Conservation (phyloP, 306 rosid species). For the Urtica urens region DNA sequence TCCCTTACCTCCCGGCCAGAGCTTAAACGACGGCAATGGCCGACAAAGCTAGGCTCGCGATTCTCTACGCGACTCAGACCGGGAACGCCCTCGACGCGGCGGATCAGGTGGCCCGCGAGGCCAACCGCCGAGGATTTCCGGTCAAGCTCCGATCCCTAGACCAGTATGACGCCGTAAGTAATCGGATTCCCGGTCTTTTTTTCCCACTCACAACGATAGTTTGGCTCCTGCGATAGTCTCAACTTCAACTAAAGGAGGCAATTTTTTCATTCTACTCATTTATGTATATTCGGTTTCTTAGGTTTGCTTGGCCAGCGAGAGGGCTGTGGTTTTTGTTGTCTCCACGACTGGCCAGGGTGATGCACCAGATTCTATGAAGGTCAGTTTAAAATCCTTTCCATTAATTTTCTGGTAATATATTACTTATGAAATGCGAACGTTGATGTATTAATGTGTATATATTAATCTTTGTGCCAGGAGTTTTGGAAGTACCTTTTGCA, state of each 20-base stretch:
- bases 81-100: conserved; percentile 89
- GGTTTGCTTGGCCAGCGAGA: conserved; percentile 50
- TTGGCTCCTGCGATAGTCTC: conserved; percentile 6
- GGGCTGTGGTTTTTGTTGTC: conserved; percentile 67
- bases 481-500: conserved; percentile 86
- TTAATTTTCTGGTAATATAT: neutral
- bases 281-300: too few species aligned
- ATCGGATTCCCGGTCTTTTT: neutral
- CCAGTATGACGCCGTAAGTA: conserved; percentile 53
- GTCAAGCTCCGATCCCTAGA: conserved; percentile 41
- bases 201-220: neutral
- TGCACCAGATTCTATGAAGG: conserved; percentile 87
- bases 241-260: too few species aligned
- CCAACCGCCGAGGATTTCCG: conserved; percentile 57
- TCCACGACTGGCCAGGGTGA: conserved; percentile 98
- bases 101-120: conserved; percentile 71
- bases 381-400: conserved; percentile 9
- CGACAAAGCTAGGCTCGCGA: conserved; percentile 31
- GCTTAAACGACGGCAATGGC: too few species aligned
- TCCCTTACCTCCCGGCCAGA: too few species aligned
- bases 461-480: conserved; percentile 54
- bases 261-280: too few species aligned
- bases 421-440: conserved; percentile 12
- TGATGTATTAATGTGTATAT: conserved; percentile 1
- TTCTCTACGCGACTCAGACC: conserved; percentile 71